These are phyloP conservation scores for Fusarium pilosicola DNA, from an alignment of 2,329 filamentous ascomycete genomes.

Conservation along the genomic window DNA sequence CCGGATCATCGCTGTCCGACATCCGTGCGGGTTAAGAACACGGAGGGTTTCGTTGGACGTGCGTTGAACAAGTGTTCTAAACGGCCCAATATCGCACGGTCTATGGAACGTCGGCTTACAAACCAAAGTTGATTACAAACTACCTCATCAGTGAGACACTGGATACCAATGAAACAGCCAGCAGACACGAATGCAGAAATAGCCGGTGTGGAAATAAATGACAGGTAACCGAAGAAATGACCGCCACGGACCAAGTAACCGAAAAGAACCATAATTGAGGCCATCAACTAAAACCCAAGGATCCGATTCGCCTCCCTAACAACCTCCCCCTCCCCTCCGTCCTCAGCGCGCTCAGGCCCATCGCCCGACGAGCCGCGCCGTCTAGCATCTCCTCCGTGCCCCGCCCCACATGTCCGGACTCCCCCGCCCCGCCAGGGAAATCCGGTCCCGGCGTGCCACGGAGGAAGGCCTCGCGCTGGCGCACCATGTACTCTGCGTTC, in stretches of 20 bases:
- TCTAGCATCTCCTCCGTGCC: slow-evolving; percentile 54
- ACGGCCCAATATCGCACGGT: neutral
- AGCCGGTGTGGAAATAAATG: no score
- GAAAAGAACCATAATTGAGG: neutral
- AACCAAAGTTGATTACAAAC: slow-evolving; percentile 3
- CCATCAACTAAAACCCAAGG: slow-evolving; percentile 52
- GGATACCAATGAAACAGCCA: no score
- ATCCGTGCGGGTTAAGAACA: neutral
- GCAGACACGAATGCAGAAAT: no score
- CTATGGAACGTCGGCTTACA: slow-evolving; percentile 2
- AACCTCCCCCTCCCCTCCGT: slow-evolving; percentile 44
- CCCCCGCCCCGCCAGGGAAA: slow-evolving; percentile 77
- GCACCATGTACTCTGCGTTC: slow-evolving; percentile 76
- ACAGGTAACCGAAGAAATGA: neutral
- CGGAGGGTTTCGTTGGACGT: neutral
- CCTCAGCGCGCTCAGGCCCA: slow-evolving; percentile 48
- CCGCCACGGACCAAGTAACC: no score
- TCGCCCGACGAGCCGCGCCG: slow-evolving; percentile 52
- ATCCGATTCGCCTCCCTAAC: slow-evolving; percentile 56
- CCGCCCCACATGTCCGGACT: slow-evolving; percentile 63
- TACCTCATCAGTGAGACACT: neutral
- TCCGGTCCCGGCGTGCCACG: slow-evolving; percentile 74
- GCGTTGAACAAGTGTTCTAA: neutral
- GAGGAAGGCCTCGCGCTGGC: slow-evolving; percentile 77
- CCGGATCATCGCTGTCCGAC: neutral